These are phyloP conservation scores for Talaromyces sp. DNA, from an alignment of 2,329 filamentous ascomycete genomes.

Conservation along the genomic window DNA sequence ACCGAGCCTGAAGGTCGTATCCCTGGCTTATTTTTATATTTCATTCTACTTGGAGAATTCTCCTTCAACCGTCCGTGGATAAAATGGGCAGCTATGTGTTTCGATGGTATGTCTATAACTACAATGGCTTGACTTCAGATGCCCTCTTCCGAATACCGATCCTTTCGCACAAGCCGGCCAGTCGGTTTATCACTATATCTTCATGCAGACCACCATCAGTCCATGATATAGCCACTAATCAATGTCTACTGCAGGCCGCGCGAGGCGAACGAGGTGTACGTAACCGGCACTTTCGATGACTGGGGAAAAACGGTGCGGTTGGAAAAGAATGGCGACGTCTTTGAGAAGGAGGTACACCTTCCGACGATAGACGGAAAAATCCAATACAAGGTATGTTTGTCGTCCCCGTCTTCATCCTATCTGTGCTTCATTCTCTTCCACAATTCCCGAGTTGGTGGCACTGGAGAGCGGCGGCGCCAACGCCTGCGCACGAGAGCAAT, in stretches of 20 bases:
- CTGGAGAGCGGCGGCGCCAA: background rate
- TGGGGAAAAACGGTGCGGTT: constrained; percentile 86
- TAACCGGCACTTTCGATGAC: constrained; percentile 92
- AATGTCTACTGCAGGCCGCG: constrained; percentile 60
- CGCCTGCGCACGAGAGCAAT: background rate
- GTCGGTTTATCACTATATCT: background rate
- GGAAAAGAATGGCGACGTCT: constrained; percentile 65
- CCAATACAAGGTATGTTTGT: constrained; percentile 77
- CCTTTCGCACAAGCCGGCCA: background rate
- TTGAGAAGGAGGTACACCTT: constrained; percentile 76
- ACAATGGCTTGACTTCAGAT: background rate
- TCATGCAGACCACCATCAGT: background rate
- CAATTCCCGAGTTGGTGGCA: background rate
- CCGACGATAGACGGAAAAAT: constrained; percentile 65
- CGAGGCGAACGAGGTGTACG: constrained; percentile 78
- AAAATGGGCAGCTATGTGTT: constrained; percentile 35
- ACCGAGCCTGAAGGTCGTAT: too few species aligned
- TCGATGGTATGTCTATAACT: constrained; percentile 29
- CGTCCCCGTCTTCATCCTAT: constrained; percentile 8
- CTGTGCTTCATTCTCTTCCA: background rate
- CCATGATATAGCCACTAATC: background rate
- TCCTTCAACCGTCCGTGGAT: background rate
- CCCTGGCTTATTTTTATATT: too few species aligned
- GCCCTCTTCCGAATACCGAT: background rate
- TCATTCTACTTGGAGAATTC: background rate